phyloP scores from a whole-genome alignment of 1,284 basidiomycete species.

The Pseudozyma tsukubaensis region DNA sequence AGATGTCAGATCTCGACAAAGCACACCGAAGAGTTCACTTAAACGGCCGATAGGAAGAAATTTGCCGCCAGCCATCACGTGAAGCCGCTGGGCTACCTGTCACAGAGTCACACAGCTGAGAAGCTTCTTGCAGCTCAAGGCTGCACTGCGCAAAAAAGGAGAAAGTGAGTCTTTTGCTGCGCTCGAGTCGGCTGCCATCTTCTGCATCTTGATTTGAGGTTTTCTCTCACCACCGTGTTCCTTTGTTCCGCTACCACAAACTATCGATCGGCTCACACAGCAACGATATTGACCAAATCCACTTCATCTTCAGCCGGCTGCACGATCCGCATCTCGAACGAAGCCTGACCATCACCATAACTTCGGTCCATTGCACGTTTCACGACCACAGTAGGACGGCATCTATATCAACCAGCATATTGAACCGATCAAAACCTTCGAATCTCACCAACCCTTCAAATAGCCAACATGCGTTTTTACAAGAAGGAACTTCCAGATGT shows the following conservation, averaged over 20 bases:
- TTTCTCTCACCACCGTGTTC: background rate
- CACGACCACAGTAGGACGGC: background rate
- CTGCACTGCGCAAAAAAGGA: constrained; percentile 20
- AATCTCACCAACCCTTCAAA: background rate
- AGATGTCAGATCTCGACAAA: background rate
- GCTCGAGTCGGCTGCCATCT: background rate
- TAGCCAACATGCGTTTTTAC: constrained; percentile 66
- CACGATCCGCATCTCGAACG: too few relatives aligned
- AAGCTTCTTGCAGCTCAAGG: constrained; percentile 6
- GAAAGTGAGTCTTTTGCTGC: background rate
- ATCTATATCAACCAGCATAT: background rate
- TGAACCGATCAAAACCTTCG: background rate
- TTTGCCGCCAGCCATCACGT: constrained; percentile 36
- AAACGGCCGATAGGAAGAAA: constrained; percentile 42
- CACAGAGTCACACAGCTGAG: constrained; percentile 1
- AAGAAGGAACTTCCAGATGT: constrained; percentile 72
- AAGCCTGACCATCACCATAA: too few relatives aligned
- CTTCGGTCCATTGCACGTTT: too few relatives aligned
- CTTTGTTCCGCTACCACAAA: background rate
- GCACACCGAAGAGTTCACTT: background rate
- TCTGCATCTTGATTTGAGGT: background rate
- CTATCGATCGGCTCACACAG: background rate
- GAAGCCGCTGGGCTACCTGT: constrained; percentile 16
- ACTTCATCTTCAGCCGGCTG: background rate
- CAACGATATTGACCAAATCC: background rate